These are phyloP conservation scores for Begonia fuchsioides DNA, from an alignment of 306 rosid species.

Conservation along the genomic window DNA sequence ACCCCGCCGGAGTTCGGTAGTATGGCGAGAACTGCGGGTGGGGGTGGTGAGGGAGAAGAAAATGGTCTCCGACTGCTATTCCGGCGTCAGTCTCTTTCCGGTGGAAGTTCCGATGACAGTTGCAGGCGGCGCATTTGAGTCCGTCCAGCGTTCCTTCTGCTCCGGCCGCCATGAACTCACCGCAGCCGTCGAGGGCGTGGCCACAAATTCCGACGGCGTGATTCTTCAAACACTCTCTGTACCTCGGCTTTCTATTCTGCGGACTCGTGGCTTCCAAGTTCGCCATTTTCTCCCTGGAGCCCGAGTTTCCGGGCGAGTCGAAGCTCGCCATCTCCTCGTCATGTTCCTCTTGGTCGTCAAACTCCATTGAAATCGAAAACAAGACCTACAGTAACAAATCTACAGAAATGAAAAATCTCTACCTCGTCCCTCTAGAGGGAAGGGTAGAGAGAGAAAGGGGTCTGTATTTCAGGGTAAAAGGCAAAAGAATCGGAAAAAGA, in stretches of 20 bases:
- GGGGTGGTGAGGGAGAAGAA: conserved; percentile 25
- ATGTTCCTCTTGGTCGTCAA: conserved; percentile 69
- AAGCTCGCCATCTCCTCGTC: conserved; percentile 61
- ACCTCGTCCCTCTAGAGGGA: not conserved
- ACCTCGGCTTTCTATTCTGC: conserved; percentile 29
- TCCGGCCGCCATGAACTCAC: conserved; percentile 75
- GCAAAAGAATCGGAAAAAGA: not conserved
- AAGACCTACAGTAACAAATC: not conserved
- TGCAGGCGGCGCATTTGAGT: conserved; percentile 89
- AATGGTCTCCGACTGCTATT: conserved; percentile 15
- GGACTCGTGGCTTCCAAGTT: conserved; percentile 11
- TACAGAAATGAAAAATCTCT: not conserved
- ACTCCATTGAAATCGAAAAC: conserved; percentile 32
- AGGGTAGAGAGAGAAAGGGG: not conserved
- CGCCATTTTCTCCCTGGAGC: conserved; percentile 20
- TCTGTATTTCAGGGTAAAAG: not conserved
- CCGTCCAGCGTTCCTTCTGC: conserved; percentile 57
- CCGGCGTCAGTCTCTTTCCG: conserved; percentile 42
- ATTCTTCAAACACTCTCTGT: conserved; percentile 79
- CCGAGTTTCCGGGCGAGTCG: conserved; percentile 40
- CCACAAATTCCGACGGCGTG: conserved; percentile 85
- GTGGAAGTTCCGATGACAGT: conserved; percentile 97
- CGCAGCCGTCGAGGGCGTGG: conserved; percentile 88
- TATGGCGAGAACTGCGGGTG: conserved; percentile 49
- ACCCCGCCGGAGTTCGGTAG: conserved; percentile 66